Conservation (phyloP, 257 asterid species). For the Nicotiana obtusifolia region DNA sequence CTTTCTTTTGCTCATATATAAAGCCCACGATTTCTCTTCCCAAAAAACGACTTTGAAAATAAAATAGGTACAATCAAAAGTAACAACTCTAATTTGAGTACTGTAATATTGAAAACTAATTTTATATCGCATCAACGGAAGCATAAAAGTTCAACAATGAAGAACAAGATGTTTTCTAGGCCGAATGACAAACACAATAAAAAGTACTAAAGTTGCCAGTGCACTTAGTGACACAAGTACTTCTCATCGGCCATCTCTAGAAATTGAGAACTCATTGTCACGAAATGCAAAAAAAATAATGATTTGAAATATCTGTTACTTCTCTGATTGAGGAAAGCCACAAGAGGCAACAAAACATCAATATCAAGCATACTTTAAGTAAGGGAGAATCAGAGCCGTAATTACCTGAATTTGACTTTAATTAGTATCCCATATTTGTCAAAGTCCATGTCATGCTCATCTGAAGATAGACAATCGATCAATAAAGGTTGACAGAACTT, state of each 20-base stretch:
- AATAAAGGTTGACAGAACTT: constrained; percentile 10
- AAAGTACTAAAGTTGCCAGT: background rate
- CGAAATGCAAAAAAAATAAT: background rate
- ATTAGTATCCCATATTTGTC: constrained; percentile 87
- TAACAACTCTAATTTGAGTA: background rate
- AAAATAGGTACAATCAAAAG: background rate
- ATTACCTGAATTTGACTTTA: constrained; percentile 93
- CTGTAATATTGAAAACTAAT: background rate
- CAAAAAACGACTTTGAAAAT: background rate
- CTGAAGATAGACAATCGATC: constrained; percentile 34
- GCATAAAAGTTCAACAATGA: background rate
- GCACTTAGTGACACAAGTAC: background rate
- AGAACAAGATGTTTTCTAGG: background rate
- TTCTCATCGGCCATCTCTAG: background rate
- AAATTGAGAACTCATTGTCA: background rate
- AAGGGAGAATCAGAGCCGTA: constrained; percentile 8
- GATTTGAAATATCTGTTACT: background rate
- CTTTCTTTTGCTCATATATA: background rate
- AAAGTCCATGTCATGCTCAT: constrained; percentile 77
- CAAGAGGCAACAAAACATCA: background rate
- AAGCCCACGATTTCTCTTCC: background rate
- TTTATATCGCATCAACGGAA: background rate
- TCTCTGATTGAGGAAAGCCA: background rate
- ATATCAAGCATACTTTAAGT: background rate
- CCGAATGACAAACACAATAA: background rate